A percentile compares a stretch with the other conserved stretches of the same genome.
phyloP scores from a whole-genome alignment of 768 basidiomycete genomes.

The Scleroderma bovista region DNA sequence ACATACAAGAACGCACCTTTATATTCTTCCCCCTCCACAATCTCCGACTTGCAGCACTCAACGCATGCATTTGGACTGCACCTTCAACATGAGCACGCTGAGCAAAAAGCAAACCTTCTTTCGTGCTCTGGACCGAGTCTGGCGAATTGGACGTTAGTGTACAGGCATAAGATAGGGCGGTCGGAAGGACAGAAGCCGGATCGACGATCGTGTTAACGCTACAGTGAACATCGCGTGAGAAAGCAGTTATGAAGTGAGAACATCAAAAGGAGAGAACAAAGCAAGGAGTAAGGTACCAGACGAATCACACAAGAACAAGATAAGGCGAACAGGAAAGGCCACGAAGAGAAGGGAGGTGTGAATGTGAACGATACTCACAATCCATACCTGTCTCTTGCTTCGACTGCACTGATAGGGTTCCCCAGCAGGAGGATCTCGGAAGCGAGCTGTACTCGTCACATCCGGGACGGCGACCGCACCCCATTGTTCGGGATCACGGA shows the following conservation, averaged over 20 bases:
- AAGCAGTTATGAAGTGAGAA: too few species aligned
- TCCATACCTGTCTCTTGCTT: conserved; percentile 65
- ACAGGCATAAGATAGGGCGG: conserved; percentile 58
- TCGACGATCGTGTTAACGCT: conserved; percentile 74
- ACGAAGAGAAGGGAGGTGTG: not conserved
- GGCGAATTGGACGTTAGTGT: conserved; percentile 64
- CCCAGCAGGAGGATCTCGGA: conserved; percentile 76
- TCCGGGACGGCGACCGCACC: not conserved
- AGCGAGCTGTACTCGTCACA: conserved; percentile 45
- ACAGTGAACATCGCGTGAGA: conserved; percentile 2
- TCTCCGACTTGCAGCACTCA: conserved; percentile 44
- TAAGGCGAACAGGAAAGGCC: not conserved
- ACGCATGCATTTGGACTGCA: conserved; percentile 40
- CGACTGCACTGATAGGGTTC: conserved; percentile 55
- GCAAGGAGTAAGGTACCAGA: conserved; percentile 8
- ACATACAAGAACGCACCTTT: conserved; percentile 37
- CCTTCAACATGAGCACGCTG: conserved; percentile 50
- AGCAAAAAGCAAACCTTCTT: conserved; percentile 56
- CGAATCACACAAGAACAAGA: not conserved
- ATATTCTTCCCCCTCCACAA: conserved; percentile 63
- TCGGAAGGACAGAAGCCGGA: conserved; percentile 43
- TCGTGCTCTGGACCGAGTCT: conserved; percentile 74
- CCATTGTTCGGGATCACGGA: not conserved
- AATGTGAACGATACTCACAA: conserved; percentile 55
- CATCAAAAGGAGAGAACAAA: conserved; percentile 9